These are phyloP conservation scores for Termitomyces titanicus DNA, from an alignment of 768 basidiomycete genomes.

Conservation along the genomic window DNA sequence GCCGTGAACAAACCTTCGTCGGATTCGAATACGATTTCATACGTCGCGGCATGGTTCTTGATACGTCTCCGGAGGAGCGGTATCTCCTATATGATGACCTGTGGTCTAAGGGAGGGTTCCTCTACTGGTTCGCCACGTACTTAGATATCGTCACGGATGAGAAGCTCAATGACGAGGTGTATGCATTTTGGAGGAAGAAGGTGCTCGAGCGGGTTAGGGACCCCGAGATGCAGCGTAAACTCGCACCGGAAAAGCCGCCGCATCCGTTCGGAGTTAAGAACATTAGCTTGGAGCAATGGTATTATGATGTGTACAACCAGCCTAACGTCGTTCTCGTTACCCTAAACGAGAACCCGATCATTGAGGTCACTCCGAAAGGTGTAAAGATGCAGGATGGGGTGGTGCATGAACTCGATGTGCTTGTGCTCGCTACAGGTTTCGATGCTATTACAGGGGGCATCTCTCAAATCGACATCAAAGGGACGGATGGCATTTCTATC, in stretches of 20 bases:
- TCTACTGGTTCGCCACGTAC: conserved; percentile 15
- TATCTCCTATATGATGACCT: conserved; percentile 15
- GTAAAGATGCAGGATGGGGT: no score
- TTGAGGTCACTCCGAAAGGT: no score
- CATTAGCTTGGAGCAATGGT: conserved; percentile 19
- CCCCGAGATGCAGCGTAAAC: no score
- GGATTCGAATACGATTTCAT: conserved; percentile 14
- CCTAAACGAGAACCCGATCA: no score
- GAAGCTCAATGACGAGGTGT: conserved; percentile 15
- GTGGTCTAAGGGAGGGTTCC: no score
- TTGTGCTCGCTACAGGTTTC: no score
- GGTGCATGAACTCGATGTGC: no score
- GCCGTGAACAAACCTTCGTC: conserved; percentile 16
- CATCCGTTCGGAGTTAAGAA: conserved; percentile 24
- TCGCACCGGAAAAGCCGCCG: no score
- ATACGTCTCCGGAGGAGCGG: conserved; percentile 18
- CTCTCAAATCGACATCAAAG: no score
- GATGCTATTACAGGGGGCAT: no score
- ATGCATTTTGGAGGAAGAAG: no score
- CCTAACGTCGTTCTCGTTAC: conserved; percentile 21
- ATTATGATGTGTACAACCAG: conserved; percentile 23
- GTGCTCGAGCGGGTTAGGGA: no score
- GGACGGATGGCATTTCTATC: conserved; percentile 15
- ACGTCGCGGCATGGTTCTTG: conserved; percentile 8
- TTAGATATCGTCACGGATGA: conserved; percentile 13